A percentile compares a stretch with the other conserved stretches of the same genome.
These are phyloP conservation scores for Phylloporus scabripes DNA, from an alignment of 768 basidiomycete genomes.

Conservation along the genomic window DNA sequence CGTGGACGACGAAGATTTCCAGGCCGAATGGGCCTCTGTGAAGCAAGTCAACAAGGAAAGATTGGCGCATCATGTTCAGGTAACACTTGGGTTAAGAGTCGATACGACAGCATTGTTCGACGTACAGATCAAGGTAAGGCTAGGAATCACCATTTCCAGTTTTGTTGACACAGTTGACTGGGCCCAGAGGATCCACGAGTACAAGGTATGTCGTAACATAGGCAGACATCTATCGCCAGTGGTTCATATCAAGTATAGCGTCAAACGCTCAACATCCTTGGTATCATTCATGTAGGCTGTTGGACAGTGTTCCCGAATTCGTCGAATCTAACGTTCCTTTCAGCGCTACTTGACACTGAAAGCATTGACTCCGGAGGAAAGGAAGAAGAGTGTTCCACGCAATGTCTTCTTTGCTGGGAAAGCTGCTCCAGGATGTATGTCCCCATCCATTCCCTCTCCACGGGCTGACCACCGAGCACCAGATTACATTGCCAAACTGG, in stretches of 20 bases:
- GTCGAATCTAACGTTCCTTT: background rate
- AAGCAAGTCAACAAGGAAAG: constrained; percentile 91
- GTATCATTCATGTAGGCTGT: constrained; percentile 70
- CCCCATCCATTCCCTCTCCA: background rate
- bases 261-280: constrained; percentile 91
- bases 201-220: constrained; percentile 49
- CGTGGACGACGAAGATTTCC: constrained; percentile 70
- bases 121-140: constrained; percentile 76
- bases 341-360: constrained; percentile 83
- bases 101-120: constrained; percentile 82
- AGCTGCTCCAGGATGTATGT: constrained; percentile 86
- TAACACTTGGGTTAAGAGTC: constrained; percentile 62
- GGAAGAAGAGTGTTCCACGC: constrained; percentile 76
- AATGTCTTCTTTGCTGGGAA: constrained; percentile 98
- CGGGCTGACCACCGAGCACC: constrained; percentile 3
- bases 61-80: constrained; percentile 70
- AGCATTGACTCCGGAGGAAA: constrained; percentile 67
- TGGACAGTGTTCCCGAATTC: background rate
- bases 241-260: constrained; percentile 42
- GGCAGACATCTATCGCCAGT: background rate
- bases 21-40: constrained; percentile 73
- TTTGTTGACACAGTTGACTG: background rate
- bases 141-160: background rate
- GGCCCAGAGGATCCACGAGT: constrained; percentile 81
- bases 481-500: constrained; percentile 92